These are phyloP conservation scores for Talaromyces ruber DNA, from an alignment of 495 filamentous ascomycete genomes.

Conservation along the genomic window DNA sequence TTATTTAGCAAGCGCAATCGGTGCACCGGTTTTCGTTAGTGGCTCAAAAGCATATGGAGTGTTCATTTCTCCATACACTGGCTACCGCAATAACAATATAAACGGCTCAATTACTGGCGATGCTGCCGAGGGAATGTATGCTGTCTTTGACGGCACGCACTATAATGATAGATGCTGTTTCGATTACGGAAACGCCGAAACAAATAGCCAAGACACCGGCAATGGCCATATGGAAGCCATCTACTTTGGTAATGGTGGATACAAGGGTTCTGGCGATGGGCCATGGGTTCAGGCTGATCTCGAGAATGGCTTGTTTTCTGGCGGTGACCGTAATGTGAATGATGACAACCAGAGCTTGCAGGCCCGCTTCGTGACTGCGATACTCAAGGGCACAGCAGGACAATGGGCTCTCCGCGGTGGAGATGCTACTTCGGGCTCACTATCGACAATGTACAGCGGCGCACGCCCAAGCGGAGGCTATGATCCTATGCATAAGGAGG, in stretches of 20 bases:
- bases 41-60: conserved; percentile 50
- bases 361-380: conserved; percentile 41
- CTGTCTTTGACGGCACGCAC: conserved; percentile 50
- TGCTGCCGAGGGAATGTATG: conserved; percentile 48
- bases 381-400: conserved; percentile 41
- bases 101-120: conserved; percentile 42
- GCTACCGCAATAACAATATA: conserved; percentile 44
- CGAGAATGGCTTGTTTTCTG: conserved; percentile 51
- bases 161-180: conserved; percentile 52
- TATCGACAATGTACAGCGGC: conserved; percentile 48
- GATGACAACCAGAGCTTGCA: conserved; percentile 34
- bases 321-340: conserved; percentile 27
- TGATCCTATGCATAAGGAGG: conserved; percentile 52
- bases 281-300: conserved; percentile 57
- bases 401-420: conserved; percentile 47
- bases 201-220: conserved; percentile 42
- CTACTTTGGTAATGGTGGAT: conserved; percentile 42
- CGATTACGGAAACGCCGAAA: conserved; percentile 55
- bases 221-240: conserved; percentile 54
- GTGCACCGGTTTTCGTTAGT: conserved; percentile 48
- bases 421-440: conserved; percentile 40
- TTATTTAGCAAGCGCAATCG: conserved; percentile 43
- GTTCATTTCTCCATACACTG: conserved; percentile 45
- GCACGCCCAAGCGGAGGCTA: conserved; percentile 40
- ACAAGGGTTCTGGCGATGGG: conserved; percentile 43